Conservation (phyloP, 148 eudicot species). For the Nepenthes mirabilis region DNA sequence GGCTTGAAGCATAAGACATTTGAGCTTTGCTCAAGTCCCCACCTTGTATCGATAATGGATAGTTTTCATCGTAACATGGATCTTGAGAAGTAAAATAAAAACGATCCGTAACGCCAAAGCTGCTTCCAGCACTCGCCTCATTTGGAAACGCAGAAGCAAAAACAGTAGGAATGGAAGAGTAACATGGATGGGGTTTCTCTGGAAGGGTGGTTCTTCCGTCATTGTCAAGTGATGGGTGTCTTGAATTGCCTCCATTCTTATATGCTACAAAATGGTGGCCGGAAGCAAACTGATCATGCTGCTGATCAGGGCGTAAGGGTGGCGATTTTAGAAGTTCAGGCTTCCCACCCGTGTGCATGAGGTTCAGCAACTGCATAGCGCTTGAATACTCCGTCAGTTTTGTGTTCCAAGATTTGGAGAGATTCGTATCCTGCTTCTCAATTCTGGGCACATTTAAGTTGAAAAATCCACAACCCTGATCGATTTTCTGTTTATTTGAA, state of each 20-base stretch:
- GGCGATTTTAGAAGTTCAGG: background rate
- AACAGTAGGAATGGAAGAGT: constrained; percentile 7
- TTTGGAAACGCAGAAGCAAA: constrained; percentile 11
- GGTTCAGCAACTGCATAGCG: constrained; percentile 51
- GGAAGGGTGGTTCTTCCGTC: constrained; percentile 7
- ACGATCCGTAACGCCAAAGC: constrained; percentile 11
- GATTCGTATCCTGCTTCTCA: constrained; percentile 7
- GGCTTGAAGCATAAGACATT: background rate
- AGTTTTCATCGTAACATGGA: constrained; percentile 6
- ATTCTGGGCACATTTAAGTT: constrained; percentile 5
- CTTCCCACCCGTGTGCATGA: constrained; percentile 29
- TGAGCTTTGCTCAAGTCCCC: constrained; percentile 1
- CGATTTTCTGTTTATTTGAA: constrained; percentile 10
- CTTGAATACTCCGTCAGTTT: constrained; percentile 4
- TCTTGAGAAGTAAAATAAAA: constrained; percentile 9
- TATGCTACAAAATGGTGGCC: constrained; percentile 9
- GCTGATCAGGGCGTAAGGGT: constrained; percentile 6
- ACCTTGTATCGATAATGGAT: background rate
- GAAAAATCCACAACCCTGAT: constrained; percentile 13
- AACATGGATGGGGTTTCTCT: constrained; percentile 7
- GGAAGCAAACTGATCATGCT: constrained; percentile 10
- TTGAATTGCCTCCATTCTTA: constrained; percentile 13
- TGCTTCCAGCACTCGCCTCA: constrained; percentile 4
- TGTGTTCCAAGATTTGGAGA: constrained; percentile 5
- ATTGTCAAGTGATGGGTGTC: constrained; percentile 13